Base-by-base conservation (phyloP, 1,284 basidiomycete genomes). In the Trametes versicolor region DNA sequence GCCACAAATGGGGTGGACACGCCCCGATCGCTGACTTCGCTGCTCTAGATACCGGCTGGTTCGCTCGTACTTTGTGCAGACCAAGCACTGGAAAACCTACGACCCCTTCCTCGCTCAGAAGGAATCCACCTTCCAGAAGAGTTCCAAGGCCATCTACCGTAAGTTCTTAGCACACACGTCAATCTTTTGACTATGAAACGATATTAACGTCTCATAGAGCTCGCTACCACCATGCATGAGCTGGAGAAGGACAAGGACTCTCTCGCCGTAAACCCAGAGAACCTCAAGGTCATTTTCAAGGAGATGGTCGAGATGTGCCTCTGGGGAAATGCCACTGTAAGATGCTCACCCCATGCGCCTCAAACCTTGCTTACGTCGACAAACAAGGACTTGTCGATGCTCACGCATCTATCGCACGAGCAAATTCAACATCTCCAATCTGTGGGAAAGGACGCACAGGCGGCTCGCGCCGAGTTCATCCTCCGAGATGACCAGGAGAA, bases 31-130 rank as follows among this genome's bases (percentile, higher is more conserved):
- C 50, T 54, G 8, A 36, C 32, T 32, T 6, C 19, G 34, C 23
- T 4, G 1, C 43, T 3, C 29, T 68, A 96, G 95, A 64, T 99
- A 99, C 79, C 93, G 96, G 29, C 82, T 94, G 1, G 75, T 99
- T 23, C 87, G 94, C 23, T 88, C 89, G 2, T 90, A 88, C 75
- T 94, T 98, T 73, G 83, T 86, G 0, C 79, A 83, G 64, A 93
- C 92, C 2, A 78, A 78, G 48, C 84, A 91, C 72, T 99, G 96
- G 96, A 82, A 80, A 54, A 71, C 81, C 19, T 95, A 90, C 72
- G 97, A 99, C 73, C 96, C 96, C 0, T 99, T 99, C 81, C 83
- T 87, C 54, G 74, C 80, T 1, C 91, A 93, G 75, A 99, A 99
- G 79, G 79, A 89, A 57, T 87, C 90, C 49, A 94, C 94, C 2